Conservation (phyloP, 2,329 filamentous ascomycete genomes). For the Aureobasidium sp. region DNA sequence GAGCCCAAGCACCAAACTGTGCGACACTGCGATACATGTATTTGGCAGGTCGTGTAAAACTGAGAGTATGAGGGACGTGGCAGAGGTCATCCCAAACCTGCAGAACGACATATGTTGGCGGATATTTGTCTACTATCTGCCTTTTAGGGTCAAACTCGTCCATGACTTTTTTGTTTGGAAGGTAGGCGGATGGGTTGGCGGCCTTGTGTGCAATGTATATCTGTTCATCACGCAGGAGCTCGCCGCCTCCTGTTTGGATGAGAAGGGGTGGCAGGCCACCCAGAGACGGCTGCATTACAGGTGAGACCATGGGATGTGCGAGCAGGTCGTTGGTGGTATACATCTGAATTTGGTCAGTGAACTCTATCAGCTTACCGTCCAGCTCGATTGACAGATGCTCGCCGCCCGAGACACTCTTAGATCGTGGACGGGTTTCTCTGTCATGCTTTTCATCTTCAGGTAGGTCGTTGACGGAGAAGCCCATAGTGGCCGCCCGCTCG, state of each 20-base stretch:
- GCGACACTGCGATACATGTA: slow-evolving; percentile 90
- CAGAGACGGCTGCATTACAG: slow-evolving; percentile 76
- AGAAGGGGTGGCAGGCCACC: slow-evolving; percentile 83
- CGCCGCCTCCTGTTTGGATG: slow-evolving; percentile 79
- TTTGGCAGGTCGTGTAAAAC: slow-evolving; percentile 91
- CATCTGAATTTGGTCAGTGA: slow-evolving; percentile 91
- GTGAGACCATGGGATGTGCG: slow-evolving; percentile 81
- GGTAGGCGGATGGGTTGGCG: slow-evolving; percentile 70
- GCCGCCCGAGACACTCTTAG: slow-evolving; percentile 15
- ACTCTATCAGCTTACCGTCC: slow-evolving; percentile 59
- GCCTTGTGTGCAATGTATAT: slow-evolving; percentile 93
- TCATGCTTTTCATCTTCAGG: background rate
- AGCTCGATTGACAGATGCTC: slow-evolving; percentile 55
- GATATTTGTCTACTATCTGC: slow-evolving; percentile 53
- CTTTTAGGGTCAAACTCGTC: slow-evolving; percentile 52
- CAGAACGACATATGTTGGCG: slow-evolving; percentile 82
- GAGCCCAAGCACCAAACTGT: slow-evolving; percentile 86
- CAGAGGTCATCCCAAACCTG: slow-evolving; percentile 96
- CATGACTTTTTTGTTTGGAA: slow-evolving; percentile 57
- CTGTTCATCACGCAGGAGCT: slow-evolving; percentile 86
- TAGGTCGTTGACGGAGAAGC: slow-evolving; percentile 27
- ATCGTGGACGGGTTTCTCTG: background rate
- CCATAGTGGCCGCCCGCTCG: slow-evolving; percentile 28
- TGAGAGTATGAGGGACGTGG: slow-evolving; percentile 86
- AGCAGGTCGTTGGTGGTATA: slow-evolving; percentile 78